phyloP scores from a whole-genome alignment of 1,139 yeast species.

The Geotrichum klebahnii region DNA sequence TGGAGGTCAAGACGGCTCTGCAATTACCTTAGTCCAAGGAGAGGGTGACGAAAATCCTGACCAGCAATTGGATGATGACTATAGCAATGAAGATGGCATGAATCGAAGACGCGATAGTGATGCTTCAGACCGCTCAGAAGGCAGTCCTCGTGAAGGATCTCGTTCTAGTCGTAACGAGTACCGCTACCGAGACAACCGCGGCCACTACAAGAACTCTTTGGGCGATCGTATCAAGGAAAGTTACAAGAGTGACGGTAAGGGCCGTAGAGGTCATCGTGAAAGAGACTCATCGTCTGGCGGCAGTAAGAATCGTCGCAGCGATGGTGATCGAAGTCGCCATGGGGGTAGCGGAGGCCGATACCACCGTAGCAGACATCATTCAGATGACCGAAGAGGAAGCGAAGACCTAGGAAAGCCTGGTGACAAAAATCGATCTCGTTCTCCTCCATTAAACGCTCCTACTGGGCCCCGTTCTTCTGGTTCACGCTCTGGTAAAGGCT shows the following conservation, averaged over 20 bases:
- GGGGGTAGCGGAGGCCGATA: constrained; percentile 21
- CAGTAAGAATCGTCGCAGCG: constrained; percentile 23
- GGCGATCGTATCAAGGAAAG: constrained; percentile 19
- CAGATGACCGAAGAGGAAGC: constrained; percentile 25
- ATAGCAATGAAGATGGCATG: constrained; percentile 15
- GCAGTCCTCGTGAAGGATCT: constrained; percentile 23
- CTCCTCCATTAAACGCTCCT: constrained; percentile 34
- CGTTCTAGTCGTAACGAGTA: constrained; percentile 24
- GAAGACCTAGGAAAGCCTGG: constrained; percentile 29
- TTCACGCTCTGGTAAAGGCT: constrained; percentile 14
- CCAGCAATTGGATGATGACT: constrained; percentile 20
- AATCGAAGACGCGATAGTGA: constrained; percentile 21
- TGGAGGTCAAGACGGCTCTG: constrained; percentile 21
- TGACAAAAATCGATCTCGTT: constrained; percentile 29
- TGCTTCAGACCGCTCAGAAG: constrained; percentile 24
- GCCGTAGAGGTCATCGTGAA: constrained; percentile 23
- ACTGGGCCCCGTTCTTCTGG: constrained; percentile 30
- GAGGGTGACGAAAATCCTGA: constrained; percentile 20
- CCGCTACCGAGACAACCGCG: constrained; percentile 15
- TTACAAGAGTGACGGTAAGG: constrained; percentile 17
- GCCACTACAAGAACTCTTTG: constrained; percentile 15
- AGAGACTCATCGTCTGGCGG: constrained; percentile 15
- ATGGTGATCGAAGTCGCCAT: constrained; percentile 26
- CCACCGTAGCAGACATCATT: constrained; percentile 25
- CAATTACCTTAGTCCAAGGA: constrained; percentile 21